A percentile compares a stretch with the other conserved stretches of the same genome.
Conservation (phyloP, 176 grass and related monocot genomes). For the Triticum urartu region DNA sequence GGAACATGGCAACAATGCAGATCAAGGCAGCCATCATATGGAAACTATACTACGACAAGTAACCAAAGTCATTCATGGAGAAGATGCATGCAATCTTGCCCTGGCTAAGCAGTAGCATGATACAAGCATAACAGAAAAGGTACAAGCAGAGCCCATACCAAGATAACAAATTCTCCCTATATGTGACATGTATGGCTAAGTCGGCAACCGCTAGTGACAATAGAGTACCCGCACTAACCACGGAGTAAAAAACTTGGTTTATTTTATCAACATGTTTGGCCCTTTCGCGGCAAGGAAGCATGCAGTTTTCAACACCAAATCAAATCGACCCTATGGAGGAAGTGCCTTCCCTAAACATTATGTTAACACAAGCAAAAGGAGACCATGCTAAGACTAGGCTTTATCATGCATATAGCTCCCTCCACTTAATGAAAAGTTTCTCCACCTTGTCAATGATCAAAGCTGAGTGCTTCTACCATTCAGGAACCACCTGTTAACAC, state of each 20-base stretch:
- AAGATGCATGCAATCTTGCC: slow-evolving; percentile 38
- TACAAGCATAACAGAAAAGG: slow-evolving; percentile 33
- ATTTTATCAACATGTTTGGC: too few species aligned
- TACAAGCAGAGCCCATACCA: slow-evolving; percentile 33
- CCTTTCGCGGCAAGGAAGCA: not conserved
- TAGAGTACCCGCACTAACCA: too few species aligned
- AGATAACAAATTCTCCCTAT: slow-evolving; percentile 32
- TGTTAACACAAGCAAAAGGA: slow-evolving; percentile 34
- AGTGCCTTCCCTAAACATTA: slow-evolving; percentile 28
- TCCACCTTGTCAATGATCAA: too few species aligned
- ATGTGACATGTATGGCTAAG: slow-evolving; percentile 25
- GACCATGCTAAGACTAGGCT: not conserved
- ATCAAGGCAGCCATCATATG: slow-evolving; percentile 47
- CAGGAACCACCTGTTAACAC: too few species aligned
- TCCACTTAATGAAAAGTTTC: too few species aligned
- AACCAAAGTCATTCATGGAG: slow-evolving; percentile 48
- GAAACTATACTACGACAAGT: slow-evolving; percentile 29
- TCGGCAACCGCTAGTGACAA: not conserved
- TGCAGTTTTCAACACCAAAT: slow-evolving; percentile 48
- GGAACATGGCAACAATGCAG: slow-evolving; percentile 39
- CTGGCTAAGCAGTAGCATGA: slow-evolving; percentile 38
- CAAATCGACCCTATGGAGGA: slow-evolving; percentile 11
- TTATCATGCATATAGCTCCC: too few species aligned
- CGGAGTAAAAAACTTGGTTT: too few species aligned
- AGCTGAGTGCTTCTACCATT: too few species aligned